These are phyloP conservation scores for Sorghum bicolor DNA, from an alignment of 176 grass and related monocot genomes.

Conservation along the genomic window Sorghum_bicolor_NCBIv3 NC_012879.2:8184501-8185000, in stretches of 20 bases:
- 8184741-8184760: no score
- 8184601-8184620: neutral
- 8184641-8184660: neutral
- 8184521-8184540: no score
- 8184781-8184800: neutral
- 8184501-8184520: no score
- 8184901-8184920: neutral
- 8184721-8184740: no score
- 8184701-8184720: no score
- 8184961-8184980: slow-evolving; percentile 17
- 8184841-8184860: neutral
- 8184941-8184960: neutral
- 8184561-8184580: no score
- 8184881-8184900: neutral
- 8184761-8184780: no score
- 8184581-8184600: no score
- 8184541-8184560: no score
- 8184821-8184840: neutral
- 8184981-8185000: neutral
- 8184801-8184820: neutral
- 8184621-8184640: neutral
- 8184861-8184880: neutral
- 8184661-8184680: neutral
- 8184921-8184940: neutral
- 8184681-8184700: neutral